Evolutionary conservation across 2,329 filamentous ascomycete species (phyloP), one percentile per base, ranked within the genome.

Genomic region (Aspergillus alliaceus): DNA sequence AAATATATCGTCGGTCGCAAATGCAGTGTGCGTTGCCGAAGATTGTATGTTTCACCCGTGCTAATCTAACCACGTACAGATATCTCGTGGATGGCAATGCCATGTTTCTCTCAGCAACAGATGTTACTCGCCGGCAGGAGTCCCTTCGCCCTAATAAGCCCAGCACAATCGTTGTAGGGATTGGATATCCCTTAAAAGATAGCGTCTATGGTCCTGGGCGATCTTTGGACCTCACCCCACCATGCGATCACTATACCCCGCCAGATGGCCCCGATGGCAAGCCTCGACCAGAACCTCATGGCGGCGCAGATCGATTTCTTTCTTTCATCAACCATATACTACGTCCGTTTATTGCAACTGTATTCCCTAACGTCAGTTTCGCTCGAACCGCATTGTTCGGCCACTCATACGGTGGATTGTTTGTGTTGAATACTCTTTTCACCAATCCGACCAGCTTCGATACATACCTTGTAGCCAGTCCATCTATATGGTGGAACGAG

Each of bases 331-430:
- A 69, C 1, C 68, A 72, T 2, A 68, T 80, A 2, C 42, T 61
- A 2, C 74, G 75, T 51, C 68, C 75, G 0, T 69, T 74, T 32
- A 29, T 58, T 56, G 72, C 7, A 40, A 65, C 15, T 25, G 68
- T 58, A 25, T 79, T 69, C 55, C 69, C 63, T 1, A 67, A 65
- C n/a, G 62, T 72, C 2, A 62, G 59, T 0, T 70, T 74, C 15
- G 64, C 68, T 1, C 72, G 73, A 24, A 77, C 77, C 49, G 80
- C 77, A 0, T 66, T 83, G 1, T 81, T 76, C 39, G 80, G 80
- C 0, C 80, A 83, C 56, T 82, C 80, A 0, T 81, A 79, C 25
- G 80, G 79, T 2, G 81, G 79, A 0, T 67, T 83, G 0, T 82
- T 82, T 47, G 68, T 73, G 0, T 69, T 83, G 3, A 77, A 81